Base-by-base conservation (phyloP, 306 rosid genomes). In the Inga laurina region DNA sequence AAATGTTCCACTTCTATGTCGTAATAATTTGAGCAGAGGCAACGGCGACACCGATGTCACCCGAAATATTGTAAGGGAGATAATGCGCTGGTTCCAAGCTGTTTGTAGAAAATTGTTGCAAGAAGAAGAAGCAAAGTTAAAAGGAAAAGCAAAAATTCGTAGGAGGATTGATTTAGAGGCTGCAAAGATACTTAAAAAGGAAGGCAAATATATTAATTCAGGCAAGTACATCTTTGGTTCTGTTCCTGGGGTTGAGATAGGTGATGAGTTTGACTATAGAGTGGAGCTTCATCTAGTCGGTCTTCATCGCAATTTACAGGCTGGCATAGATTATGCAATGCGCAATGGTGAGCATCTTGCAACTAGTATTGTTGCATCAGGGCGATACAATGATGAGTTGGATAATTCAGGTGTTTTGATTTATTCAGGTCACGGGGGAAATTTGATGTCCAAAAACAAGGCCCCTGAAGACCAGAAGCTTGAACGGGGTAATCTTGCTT, bases 381-480 rank as follows among this genome's bases (percentile, higher is more conserved):
- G 90, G 61, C 91, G 91, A 21, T 87, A 91, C 72, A 78, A 79
- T n/a, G 88, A 93, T 75, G 90, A 84, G 61, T 81, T 86, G 52
- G 89, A 89, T 65, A 39, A 86, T 66, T 87, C 88, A 12, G 88
- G 86, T 75, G 82, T 87, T 83, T 87, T 93, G 89, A 86, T 85
- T n/a, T 93, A 91, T 81, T 87, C 87, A 0, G 95, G 97, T 21
- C 90, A 88, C 66, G 95, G 94, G 27, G 95, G 91, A 64, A 93
- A 91, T 89, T 72, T 88, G 35, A 80, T 85, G 79, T 61, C 83
- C 48, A 41, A 83, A 3, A 86, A 83, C 9, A 90, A 86, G 74
- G 82, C 84, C 82, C 94, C 92, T 0, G 90, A 84, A 79, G 95
- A 93, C 77, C 91, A 93, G 83, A 93, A 90, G 87, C 93, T 93